These are phyloP conservation scores for Glycine latifolia DNA, from an alignment of 306 rosid species.

Conservation along the genomic window DNA sequence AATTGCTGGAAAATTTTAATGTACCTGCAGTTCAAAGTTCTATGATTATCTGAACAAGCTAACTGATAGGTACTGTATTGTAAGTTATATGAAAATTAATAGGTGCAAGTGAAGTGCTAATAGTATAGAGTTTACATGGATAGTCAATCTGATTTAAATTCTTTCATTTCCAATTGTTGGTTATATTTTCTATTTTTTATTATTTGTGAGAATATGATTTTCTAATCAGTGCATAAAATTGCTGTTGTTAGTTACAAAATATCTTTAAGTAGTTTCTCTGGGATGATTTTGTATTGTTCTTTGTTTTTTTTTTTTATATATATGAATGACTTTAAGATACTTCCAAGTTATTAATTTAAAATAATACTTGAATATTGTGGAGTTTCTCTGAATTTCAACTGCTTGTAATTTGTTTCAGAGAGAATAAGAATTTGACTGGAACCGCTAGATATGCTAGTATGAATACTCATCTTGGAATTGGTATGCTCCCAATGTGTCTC, in stretches of 20 bases:
- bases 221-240: constrained; percentile 1
- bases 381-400: constrained; percentile 39
- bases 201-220: constrained; percentile 1
- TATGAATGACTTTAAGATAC: constrained; percentile 2
- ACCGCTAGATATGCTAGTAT: constrained; percentile 99
- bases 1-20: constrained; percentile 19
- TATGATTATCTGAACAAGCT: constrained; percentile 1
- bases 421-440: constrained; percentile 95
- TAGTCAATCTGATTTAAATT: neutral
- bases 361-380: constrained; percentile 7
- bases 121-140: neutral
- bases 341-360: constrained; percentile 31
- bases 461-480: constrained; percentile 98
- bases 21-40: neutral
- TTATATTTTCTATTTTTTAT: neutral
- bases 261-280: constrained; percentile 11
- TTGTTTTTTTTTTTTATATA: neutral
- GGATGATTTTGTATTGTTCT: constrained; percentile 22
- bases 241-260: constrained; percentile 9
- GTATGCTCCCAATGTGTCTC: constrained; percentile 52
- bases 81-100: neutral
- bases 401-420: constrained; percentile 64
- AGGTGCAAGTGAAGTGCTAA: constrained; percentile 1
- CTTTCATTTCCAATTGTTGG: neutral
- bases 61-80: neutral